Base-by-base conservation (phyloP, 2,329 filamentous ascomycete genomes). In the Cercospora sp. region DNA sequence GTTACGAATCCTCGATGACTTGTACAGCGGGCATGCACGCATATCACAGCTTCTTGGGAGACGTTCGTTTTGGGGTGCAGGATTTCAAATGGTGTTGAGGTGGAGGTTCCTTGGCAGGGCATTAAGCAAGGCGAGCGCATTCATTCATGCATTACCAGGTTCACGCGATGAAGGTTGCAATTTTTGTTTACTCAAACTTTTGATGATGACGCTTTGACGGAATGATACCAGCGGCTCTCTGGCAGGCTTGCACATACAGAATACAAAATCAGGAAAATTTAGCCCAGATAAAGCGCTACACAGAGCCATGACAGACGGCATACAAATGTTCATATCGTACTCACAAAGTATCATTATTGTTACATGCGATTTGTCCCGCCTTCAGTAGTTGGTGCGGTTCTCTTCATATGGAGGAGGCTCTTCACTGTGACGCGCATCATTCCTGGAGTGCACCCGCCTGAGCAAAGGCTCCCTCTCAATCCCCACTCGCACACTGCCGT, bases 401-500 rank as follows among this genome's bases (percentile, higher is more conserved):
- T n/a, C n/a, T n/a, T n/a, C n/a, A n/a, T n/a, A n/a, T n/a, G n/a
- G n/a, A n/a, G n/a, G 33, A 39, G 33, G 33, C 33, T 58, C 28
- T 23, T 10, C 30, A 30, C 28, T 30, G 7, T 30, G 7, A 6
- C 28, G 4, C 7, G 3, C 28, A 7, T 30, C 28, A 30, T 30
- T 30, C 28, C 28, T 6, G 7, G 28, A 30, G 26, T 23, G 12
- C 39, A 63, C 3, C 12, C 60, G 31, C 5, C 30, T 57, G 23
- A 73, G 68, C 63, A 82, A 81, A 0, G 83, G 82, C 26, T 82
- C 79, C 26, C 80, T 74, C 36, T 89, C 86, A 53, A 88, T 83
- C 0, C 87, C 87, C 0, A 85, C 67, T 65, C 87, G 84, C 0
- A 77, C 75, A 7, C 78, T 77, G 0, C 84, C 82, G 69, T 88